Evolutionary conservation across 176 grass and related monocot genomes (phyloP), one percentile per base, ranked within the genome.

Genomic region (Thalia dealbata): DNA sequence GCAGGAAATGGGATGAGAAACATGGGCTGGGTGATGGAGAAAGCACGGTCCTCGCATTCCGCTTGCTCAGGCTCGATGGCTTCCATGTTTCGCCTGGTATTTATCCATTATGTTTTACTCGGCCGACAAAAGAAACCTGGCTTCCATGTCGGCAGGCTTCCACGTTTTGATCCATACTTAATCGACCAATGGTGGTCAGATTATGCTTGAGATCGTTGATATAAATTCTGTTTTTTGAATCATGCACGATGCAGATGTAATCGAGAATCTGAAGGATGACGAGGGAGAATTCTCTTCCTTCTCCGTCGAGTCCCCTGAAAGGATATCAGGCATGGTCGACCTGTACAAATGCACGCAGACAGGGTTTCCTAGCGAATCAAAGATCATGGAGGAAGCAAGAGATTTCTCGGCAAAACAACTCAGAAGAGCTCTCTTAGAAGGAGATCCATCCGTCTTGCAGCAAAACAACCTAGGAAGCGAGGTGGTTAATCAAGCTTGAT

Each of bases 241-340:
- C 32, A 38, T 38, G 21, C 1, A 21, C 12, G 3, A 38, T 38
- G 32, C 32, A 38, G 32, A 38, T 52, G 27, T 55, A 27, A 74
- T 54, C 16, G 52, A 64, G 52, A 27, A 62, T 24, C 63, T 76
- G 24, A 41, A 51, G 52, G 74, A 24, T 61, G 74, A 18, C 0
- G 24, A 16, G 9, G 52, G 28, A 15, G 44, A 63, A 21, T 76
- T 76, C 28, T 50, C 13, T 10, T 76, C 52, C 0, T 76, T 76
- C 30, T 76, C 74, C 52, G n/a, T 76, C 16, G 52, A 76, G 15
- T 54, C 27, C 52, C 56, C 54, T 0, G 28, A 54, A 14, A 76
- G 65, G 2, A 45, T 76, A 24, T 76, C 74, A 51, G 74, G 54
- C 3, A 76, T 76, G 74, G 23, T 76, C 15, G 65, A 76, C 54